Evolutionary conservation across 2,329 filamentous ascomycete species (phyloP).

Genomic region (Ustilaginoidea virens): DNA sequence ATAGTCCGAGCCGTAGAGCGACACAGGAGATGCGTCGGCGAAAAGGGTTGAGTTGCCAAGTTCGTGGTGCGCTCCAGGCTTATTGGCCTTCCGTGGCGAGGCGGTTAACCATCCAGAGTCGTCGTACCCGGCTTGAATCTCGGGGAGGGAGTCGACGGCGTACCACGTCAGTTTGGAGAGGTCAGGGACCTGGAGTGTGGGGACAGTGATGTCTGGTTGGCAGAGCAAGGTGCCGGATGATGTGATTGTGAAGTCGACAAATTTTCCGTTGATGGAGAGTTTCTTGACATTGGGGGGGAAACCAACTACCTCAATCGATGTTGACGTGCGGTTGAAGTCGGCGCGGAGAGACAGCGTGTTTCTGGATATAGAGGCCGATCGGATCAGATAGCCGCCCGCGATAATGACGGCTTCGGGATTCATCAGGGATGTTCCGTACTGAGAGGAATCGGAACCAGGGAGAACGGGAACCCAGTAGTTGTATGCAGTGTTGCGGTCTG

Average conservation of each 20-base stretch:
- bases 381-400: conserved; percentile 48
- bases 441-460: conserved; percentile 15
- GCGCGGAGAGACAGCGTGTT: conserved; percentile 47
- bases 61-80: conserved; percentile 34
- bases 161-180: conserved; percentile 50
- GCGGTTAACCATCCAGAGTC: conserved; percentile 44
- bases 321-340: conserved; percentile 53
- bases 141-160: conserved; percentile 55
- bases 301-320: conserved; percentile 52
- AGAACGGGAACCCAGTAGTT: conserved; percentile 52
- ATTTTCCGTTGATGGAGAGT: conserved; percentile 26
- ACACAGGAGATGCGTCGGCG: conserved; percentile 45
- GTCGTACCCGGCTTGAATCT: conserved; percentile 47
- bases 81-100: not conserved
- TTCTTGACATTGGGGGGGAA: conserved; percentile 32
- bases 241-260: conserved; percentile 19
- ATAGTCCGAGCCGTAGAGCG: conserved; percentile 56
- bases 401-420: conserved; percentile 35
- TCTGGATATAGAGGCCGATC: conserved; percentile 40
- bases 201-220: conserved; percentile 35
- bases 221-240: conserved; percentile 31
- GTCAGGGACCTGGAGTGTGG: conserved; percentile 20
- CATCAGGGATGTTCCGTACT: conserved; percentile 20
- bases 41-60: conserved; percentile 44
- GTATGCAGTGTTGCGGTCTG: conserved; percentile 51